Percentiles rank a stretch among this genome's conserved stretches.
These are phyloP conservation scores for Candida pini DNA, from an alignment of 805 yeast species.

Conservation along the genomic window DNA sequence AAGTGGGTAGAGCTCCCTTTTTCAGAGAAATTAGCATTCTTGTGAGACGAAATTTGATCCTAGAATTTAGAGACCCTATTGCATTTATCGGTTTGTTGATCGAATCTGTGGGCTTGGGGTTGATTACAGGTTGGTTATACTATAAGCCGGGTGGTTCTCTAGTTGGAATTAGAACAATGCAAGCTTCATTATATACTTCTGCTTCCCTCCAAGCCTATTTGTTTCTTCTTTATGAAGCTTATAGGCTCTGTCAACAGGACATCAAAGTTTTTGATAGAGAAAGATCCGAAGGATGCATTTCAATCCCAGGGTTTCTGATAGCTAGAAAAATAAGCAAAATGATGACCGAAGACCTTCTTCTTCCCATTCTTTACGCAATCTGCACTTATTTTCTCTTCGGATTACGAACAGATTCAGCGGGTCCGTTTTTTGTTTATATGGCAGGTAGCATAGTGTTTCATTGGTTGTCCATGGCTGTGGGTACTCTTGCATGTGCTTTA, in stretches of 20 bases:
- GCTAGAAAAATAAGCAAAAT: constrained; percentile 63
- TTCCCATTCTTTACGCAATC: constrained; percentile 51
- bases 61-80: constrained; percentile 46
- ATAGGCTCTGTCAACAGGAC: constrained; percentile 50
- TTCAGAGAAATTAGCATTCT: constrained; percentile 38
- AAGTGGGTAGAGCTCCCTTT: constrained; percentile 34
- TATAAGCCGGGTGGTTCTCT: constrained; percentile 53
- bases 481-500: constrained; percentile 47
- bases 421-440: constrained; percentile 58
- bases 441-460: constrained; percentile 52
- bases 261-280: constrained; percentile 59
- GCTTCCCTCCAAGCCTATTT: constrained; percentile 52
- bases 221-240: constrained; percentile 51
- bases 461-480: constrained; percentile 50
- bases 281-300: constrained; percentile 60
- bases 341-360: constrained; percentile 61
- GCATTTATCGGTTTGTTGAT: constrained; percentile 39
- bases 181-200: constrained; percentile 48
- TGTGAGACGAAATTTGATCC: constrained; percentile 38
- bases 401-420: constrained; percentile 39
- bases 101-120: constrained; percentile 45
- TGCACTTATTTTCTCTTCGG: constrained; percentile 79
- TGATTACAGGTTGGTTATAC: constrained; percentile 74
- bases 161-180: constrained; percentile 59
- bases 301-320: constrained; percentile 60